A percentile compares a stretch with the other conserved stretches of the same genome.
phyloP scores from a whole-genome alignment of 2,329 filamentous ascomycete genomes.

The Aspergillus ustus region DNA sequence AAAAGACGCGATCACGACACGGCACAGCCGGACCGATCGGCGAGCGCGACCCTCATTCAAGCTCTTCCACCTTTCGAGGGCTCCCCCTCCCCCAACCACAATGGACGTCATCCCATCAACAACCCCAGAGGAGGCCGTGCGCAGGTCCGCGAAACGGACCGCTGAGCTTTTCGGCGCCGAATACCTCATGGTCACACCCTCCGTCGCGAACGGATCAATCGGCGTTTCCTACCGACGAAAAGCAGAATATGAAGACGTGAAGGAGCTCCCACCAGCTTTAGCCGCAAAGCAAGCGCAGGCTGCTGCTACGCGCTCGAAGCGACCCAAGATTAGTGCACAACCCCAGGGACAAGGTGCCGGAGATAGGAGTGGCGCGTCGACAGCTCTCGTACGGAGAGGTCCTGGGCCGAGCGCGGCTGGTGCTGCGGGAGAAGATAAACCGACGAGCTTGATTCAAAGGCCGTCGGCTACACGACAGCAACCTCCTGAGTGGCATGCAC shows the following conservation, averaged over 20 bases:
- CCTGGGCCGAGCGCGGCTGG: slow-evolving; percentile 31
- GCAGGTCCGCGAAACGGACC: slow-evolving; percentile 50
- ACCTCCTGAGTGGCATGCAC: slow-evolving; percentile 93
- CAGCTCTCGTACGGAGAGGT: slow-evolving; percentile 57
- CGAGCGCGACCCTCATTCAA: neutral
- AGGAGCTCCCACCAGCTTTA: slow-evolving; percentile 75
- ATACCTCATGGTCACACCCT: slow-evolving; percentile 50
- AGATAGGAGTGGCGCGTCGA: slow-evolving; percentile 54
- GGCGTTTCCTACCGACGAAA: slow-evolving; percentile 51
- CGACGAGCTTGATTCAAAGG: slow-evolving; percentile 65
- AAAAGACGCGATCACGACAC: neutral
- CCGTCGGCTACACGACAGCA: slow-evolving; percentile 66
- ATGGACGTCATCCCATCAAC: slow-evolving; percentile 40
- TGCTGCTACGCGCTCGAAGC: slow-evolving; percentile 66
- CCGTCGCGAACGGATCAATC: slow-evolving; percentile 49
- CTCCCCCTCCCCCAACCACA: slow-evolving; percentile 11
- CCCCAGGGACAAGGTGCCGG: slow-evolving; percentile 50
- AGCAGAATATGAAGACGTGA: slow-evolving; percentile 76
- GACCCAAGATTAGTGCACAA: slow-evolving; percentile 59
- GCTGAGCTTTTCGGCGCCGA: slow-evolving; percentile 53
- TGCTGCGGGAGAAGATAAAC: slow-evolving; percentile 51
- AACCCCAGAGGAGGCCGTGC: slow-evolving; percentile 44
- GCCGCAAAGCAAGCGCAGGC: slow-evolving; percentile 77
- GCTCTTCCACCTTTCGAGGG: neutral
- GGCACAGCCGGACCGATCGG: neutral